Base-by-base conservation (phyloP, 2,329 filamentous ascomycete genomes). In the Pseudofabraea citricarpa region DNA sequence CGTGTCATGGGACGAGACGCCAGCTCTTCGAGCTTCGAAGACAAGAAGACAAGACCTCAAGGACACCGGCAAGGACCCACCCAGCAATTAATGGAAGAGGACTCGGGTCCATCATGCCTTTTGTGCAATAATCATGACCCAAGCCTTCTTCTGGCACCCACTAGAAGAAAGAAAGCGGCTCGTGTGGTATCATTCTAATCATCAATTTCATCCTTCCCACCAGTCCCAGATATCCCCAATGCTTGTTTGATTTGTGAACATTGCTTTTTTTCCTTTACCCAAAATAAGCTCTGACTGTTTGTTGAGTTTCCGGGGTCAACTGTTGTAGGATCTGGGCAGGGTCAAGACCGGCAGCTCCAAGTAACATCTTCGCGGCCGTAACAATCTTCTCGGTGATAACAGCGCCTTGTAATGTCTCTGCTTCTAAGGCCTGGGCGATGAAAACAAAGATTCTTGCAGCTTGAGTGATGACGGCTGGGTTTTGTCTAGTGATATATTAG, bases 351-450 rank as follows among this genome's bases (percentile, higher is more conserved):
- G 89, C 83, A 22, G 78, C 77, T 48, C 81, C 75, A 31, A 95
- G 77, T 40, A 98, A 74, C 41, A 79, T 70, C 69, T 95, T 95
- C 26, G 87, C 87, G 2, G 88, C 83, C 35, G 73, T 73, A 23
- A 89, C 87, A 45, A 95, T 85, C 48, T 85, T 81, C 16, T 37
- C 18, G 48, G 73, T 78, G 20, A 87, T 88, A 16, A 86, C 90
- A 60, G 90, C 81, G 16, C 90, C 90, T 60, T 90, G 87, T 31
- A 98, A 73, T 15, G 90, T 91, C 61, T 95, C 89, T 5, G 88
- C 85, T 61, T 96, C 91, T 12, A 98, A 80, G 16, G 90, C 91
- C 64, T 94, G 85, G 20, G 84, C 88, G 44, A 97, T 87, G 57
- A 81, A 85, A 20, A 85, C 79, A 61, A 98, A 97, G 47, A 90